Conservation (phyloP, 371 early-diverging fungal species). For the Apophysomyces elegans region DNA sequence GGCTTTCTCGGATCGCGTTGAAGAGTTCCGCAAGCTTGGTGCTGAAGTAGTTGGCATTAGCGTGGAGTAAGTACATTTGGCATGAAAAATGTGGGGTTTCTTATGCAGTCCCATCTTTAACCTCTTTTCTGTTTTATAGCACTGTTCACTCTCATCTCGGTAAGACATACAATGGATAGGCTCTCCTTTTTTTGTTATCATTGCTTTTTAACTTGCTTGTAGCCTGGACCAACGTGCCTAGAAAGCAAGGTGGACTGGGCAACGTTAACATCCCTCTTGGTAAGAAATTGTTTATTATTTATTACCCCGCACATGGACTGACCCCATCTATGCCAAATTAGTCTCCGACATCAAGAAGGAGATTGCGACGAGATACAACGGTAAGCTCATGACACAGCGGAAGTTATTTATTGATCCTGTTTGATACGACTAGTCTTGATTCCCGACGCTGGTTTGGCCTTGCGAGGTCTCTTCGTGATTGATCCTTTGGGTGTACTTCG, state of each 20-base stretch:
- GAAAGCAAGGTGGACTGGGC: slow-evolving; percentile 89
- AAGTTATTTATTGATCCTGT: slow-evolving; percentile 37
- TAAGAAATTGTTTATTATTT: neutral
- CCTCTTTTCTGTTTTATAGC: slow-evolving; percentile 25
- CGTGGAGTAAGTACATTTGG: slow-evolving; percentile 65
- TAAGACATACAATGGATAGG: slow-evolving; percentile 16
- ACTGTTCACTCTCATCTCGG: slow-evolving; percentile 55
- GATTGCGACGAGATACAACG: slow-evolving; percentile 81
- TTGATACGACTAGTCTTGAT: slow-evolving; percentile 55
- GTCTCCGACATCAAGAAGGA: slow-evolving; percentile 87
- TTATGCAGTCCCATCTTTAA: neutral
- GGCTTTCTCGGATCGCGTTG: slow-evolving; percentile 64
- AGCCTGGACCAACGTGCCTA: slow-evolving; percentile 64
- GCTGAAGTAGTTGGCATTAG: slow-evolving; percentile 83
- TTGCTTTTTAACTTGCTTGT: slow-evolving; percentile 22
- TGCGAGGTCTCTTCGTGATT: slow-evolving; percentile 91
- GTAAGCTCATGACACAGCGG: slow-evolving; percentile 64
- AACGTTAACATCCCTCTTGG: slow-evolving; percentile 72
- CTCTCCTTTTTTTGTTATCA: neutral
- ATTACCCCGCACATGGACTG: slow-evolving; percentile 36
- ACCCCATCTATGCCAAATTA: slow-evolving; percentile 23
- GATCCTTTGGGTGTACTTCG: slow-evolving; percentile 88
- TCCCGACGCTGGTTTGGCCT: slow-evolving; percentile 64
- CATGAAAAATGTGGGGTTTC: too few species aligned
- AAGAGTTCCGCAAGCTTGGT: slow-evolving; percentile 69